Percentiles rank a stretch among this genome's conserved stretches.
These are phyloP conservation scores for Dispira simplex DNA, from an alignment of 192 early-diverging fungal genomes.

Conservation along the genomic window DNA sequence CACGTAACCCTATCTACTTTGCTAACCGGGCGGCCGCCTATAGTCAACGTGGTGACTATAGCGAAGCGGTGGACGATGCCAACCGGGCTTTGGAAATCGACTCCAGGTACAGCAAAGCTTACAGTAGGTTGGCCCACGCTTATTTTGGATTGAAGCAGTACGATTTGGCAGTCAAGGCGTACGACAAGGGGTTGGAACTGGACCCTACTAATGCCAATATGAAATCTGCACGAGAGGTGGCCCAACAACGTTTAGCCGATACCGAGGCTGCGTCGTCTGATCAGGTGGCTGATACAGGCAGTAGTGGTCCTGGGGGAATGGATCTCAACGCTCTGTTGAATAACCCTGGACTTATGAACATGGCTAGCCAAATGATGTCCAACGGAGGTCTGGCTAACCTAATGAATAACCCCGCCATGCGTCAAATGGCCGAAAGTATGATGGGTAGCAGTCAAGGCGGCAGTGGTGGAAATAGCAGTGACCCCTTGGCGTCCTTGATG, in stretches of 20 bases:
- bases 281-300: slow-evolving; percentile 11
- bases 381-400: slow-evolving; percentile 65
- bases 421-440: slow-evolving; percentile 44
- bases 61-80: slow-evolving; percentile 77
- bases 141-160: slow-evolving; percentile 74
- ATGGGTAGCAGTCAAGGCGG: slow-evolving; percentile 17
- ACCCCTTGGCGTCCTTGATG: slow-evolving; percentile 20
- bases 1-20: slow-evolving; percentile 85
- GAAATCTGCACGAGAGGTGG: slow-evolving; percentile 54
- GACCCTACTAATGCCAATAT: slow-evolving; percentile 73
- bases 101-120: slow-evolving; percentile 83
- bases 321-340: slow-evolving; percentile 71
- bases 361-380: slow-evolving; percentile 88
- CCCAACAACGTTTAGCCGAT: slow-evolving; percentile 35
- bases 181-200: slow-evolving; percentile 73
- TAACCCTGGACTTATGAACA: slow-evolving; percentile 91
- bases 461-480: slow-evolving; percentile 9
- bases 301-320: slow-evolving; percentile 47
- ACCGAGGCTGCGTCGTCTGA: neutral
- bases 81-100: slow-evolving; percentile 70
- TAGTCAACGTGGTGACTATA: slow-evolving; percentile 74
- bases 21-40: slow-evolving; percentile 96
- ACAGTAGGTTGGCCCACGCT: slow-evolving; percentile 54
- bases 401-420: slow-evolving; percentile 83
- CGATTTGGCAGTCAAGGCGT: slow-evolving; percentile 73